A percentile compares a stretch with the other conserved stretches of the same genome.
These are phyloP conservation scores for Panicum virgatum DNA, from an alignment of 202 grass and related monocot species.

Conservation along the genomic window DNA sequence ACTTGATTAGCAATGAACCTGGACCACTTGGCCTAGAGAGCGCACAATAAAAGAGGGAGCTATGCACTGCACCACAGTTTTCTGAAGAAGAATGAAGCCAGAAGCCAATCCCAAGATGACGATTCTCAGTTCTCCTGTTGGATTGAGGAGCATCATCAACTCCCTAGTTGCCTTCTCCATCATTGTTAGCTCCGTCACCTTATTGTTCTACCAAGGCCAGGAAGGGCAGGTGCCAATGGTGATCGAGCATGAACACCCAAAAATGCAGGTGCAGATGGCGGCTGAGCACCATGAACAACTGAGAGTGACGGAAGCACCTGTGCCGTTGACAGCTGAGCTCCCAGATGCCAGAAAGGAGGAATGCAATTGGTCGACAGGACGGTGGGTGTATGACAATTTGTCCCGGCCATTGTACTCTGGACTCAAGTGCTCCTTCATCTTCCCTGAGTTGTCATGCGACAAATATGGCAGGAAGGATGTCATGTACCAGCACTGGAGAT, in stretches of 20 bases:
- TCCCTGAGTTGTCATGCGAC: conserved; percentile 85
- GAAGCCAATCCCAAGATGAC: conserved; percentile 41
- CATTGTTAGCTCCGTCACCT: conserved; percentile 39
- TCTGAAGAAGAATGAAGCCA: conserved; percentile 32
- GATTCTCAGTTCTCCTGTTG: conserved; percentile 23
- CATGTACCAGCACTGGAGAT: conserved; percentile 93
- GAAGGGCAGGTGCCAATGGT: conserved; percentile 44
- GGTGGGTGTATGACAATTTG: conserved; percentile 73
- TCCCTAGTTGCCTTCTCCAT: conserved; percentile 69
- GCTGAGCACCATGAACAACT: conserved; percentile 13
- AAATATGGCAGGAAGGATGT: conserved; percentile 79
- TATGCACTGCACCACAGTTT: not conserved
- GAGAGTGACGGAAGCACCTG: not conserved
- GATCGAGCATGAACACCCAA: conserved; percentile 2
- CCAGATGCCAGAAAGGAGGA: conserved; percentile 11
- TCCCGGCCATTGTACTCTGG: conserved; percentile 70
- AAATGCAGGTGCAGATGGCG: conserved; percentile 15
- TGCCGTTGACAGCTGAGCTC: conserved; percentile 24
- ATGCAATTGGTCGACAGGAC: conserved; percentile 61
- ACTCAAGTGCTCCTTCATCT: conserved; percentile 67
- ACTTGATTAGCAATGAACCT: not conserved
- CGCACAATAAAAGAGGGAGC: conserved; percentile 22
- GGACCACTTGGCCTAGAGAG: not conserved
- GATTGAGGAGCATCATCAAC: conserved; percentile 43
- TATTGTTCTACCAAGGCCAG: conserved; percentile 51